These are phyloP conservation scores for Lactarius indigo DNA, from an alignment of 768 basidiomycete genomes.

Conservation along the genomic window DNA sequence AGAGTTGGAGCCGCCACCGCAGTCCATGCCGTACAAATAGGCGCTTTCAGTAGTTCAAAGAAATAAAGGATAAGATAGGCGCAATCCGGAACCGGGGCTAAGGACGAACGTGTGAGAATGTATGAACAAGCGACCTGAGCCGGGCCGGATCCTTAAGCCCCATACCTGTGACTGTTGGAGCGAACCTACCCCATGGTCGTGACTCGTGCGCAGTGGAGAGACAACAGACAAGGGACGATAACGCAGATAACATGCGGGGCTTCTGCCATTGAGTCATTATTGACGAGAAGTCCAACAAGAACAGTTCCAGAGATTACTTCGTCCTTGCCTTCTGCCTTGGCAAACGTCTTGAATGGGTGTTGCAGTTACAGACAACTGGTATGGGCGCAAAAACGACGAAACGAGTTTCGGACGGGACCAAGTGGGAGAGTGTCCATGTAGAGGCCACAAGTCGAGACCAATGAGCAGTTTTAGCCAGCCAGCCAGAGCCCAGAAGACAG, in stretches of 20 bases:
- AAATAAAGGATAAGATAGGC: neutral
- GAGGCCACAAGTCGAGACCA: neutral
- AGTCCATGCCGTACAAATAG: neutral
- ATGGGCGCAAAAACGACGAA: neutral
- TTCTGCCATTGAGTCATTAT: slow-evolving; percentile 14
- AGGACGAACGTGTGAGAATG: neutral
- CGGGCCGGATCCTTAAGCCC: neutral
- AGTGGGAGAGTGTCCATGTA: neutral
- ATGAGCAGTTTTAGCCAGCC: neutral
- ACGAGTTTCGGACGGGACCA: neutral
- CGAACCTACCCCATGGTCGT: neutral
- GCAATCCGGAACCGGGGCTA: neutral
- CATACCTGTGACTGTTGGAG: neutral
- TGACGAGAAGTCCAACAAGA: neutral
- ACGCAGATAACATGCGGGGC: slow-evolving; percentile 2
- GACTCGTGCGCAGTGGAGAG: neutral
- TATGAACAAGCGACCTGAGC: neutral
- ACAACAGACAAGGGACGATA: neutral
- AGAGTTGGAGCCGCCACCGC: neutral
- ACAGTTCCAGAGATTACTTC: neutral
- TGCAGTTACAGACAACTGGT: neutral
- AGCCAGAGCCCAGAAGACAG: neutral
- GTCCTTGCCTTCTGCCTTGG: neutral
- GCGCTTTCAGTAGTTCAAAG: neutral
- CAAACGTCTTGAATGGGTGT: neutral